phyloP scores from a whole-genome alignment of 2,329 filamentous ascomycete genomes.

The Lasiodiplodia sp. region DNA sequence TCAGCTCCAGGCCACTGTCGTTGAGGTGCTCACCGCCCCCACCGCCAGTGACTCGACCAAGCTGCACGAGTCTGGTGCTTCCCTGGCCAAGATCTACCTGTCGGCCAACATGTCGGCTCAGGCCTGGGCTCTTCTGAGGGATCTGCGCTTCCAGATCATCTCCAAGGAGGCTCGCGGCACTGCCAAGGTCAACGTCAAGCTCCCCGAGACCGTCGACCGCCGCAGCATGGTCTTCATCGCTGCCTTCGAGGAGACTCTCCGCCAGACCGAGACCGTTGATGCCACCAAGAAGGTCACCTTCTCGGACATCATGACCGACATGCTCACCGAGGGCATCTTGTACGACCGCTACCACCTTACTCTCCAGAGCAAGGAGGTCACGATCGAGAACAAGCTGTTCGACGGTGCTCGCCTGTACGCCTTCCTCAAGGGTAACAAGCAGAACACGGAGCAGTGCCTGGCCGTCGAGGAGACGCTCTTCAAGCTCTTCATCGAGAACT shows the following conservation, averaged over 20 bases:
- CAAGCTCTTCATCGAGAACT: constrained; percentile 27
- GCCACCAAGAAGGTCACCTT: constrained; percentile 37
- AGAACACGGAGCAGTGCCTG: constrained; percentile 21
- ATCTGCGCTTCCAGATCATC: constrained; percentile 60
- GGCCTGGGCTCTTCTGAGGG: constrained; percentile 33
- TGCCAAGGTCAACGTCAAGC: constrained; percentile 37
- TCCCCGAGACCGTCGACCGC: constrained; percentile 42
- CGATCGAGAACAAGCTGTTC: constrained; percentile 44
- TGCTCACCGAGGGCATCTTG: constrained; percentile 47
- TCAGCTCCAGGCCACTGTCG: constrained; percentile 34
- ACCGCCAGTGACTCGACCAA: constrained; percentile 54
- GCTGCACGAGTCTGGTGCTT: constrained; percentile 59
- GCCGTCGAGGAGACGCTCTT: constrained; percentile 26
- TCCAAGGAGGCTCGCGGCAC: constrained; percentile 46
- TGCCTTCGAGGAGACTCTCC: constrained; percentile 54
- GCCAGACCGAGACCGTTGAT: constrained; percentile 45
- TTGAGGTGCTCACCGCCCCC: constrained; percentile 45
- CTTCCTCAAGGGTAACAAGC: constrained; percentile 34
- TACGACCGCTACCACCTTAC: constrained; percentile 43
- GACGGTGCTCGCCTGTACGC: constrained; percentile 43
- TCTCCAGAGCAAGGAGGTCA: constrained; percentile 45
- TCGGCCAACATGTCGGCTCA: constrained; percentile 17
- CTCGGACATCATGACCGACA: constrained; percentile 53
- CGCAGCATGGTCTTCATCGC: constrained; percentile 52
- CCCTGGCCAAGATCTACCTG: constrained; percentile 55